Evolutionary conservation across 164 flowering plant species (phyloP), one percentile per base, ranked within the genome.

Genomic region (Stephania yunnanensis): DNA sequence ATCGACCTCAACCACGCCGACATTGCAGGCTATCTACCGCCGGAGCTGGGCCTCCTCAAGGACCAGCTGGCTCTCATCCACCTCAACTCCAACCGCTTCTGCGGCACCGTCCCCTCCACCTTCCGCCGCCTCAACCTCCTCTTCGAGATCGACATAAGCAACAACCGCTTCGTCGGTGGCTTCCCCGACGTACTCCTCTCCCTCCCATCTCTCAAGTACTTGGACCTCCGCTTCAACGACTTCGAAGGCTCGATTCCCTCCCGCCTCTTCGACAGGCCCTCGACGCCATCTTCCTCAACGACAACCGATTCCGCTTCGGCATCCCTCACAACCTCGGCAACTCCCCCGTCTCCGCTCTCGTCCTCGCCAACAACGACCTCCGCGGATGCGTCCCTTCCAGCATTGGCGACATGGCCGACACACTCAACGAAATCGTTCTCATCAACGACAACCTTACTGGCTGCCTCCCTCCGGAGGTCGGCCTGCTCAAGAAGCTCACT

Each of bases 141-240:
- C 11, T 75, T 52, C 81, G 98, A 93, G 87, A 85, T 93, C 25
- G 98, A 93, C 58, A 31, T 93, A 12, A 91, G 96, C 69, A 91
- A 93, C 88, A 93, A 93, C 78, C 87, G 96, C 15, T 88, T 93
- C 77, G 94, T 80, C 0, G 98, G 96, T 0, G 74, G 30, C 5
- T 93, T 93, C 69, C 97, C 97, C 0, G 19, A 71, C 10, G 94
- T 86, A 0, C 82, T 93, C 0, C 81, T 91, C 7, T 80, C 85
- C 0, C 46, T 93, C 67, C 96, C 92, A 0, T 74, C 85, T 0
- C 83, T 93, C 69, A 91, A 90, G 81, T 93, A 76, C 74, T 68
- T 93, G 72, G 97, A 93, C 78, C 86, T 93, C 10, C 85, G 97
- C 13, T 93, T 85, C 85, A 93, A 93, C 68, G 96, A 93, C 55